phyloP scores from a whole-genome alignment of 208 protist genomes.

The Tritrichomonas musculus region DNA sequence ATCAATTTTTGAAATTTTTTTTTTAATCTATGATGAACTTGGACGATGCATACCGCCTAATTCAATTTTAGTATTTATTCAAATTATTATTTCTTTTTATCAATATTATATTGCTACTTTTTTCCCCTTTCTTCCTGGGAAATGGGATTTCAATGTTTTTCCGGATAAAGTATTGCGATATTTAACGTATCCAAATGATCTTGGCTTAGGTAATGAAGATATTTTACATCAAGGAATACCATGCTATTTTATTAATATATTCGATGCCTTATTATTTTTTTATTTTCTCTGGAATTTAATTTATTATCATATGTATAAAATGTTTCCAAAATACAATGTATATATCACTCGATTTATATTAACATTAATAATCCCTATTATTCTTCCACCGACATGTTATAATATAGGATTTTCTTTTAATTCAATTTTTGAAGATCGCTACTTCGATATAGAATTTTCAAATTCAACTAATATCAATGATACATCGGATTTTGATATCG shows the following conservation, averaged over 20 bases:
- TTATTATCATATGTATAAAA: background rate
- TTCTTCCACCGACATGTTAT: background rate
- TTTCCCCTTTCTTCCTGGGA: background rate
- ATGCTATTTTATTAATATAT: too few relatives aligned
- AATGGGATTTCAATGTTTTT: background rate
- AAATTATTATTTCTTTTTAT: background rate
- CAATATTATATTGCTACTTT: background rate
- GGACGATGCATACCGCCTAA: background rate
- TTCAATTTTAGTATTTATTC: background rate
- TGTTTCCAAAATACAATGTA: background rate
- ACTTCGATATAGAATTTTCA: too few relatives aligned
- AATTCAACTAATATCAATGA: too few relatives aligned
- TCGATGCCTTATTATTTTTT: background rate
- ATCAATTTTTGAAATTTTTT: background rate
- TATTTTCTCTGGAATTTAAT: background rate
- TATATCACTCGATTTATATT: background rate
- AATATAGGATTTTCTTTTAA: background rate
- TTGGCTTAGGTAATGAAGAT: background rate
- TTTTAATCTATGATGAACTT: background rate
- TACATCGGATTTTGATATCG: too few relatives aligned
- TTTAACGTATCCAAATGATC: background rate
- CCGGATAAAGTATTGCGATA: background rate
- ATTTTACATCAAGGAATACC: background rate
- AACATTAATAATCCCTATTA: background rate
- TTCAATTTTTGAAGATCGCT: too few relatives aligned